Conservation (phyloP, 306 rosid genomes). For the Prunus mongolica region DNA sequence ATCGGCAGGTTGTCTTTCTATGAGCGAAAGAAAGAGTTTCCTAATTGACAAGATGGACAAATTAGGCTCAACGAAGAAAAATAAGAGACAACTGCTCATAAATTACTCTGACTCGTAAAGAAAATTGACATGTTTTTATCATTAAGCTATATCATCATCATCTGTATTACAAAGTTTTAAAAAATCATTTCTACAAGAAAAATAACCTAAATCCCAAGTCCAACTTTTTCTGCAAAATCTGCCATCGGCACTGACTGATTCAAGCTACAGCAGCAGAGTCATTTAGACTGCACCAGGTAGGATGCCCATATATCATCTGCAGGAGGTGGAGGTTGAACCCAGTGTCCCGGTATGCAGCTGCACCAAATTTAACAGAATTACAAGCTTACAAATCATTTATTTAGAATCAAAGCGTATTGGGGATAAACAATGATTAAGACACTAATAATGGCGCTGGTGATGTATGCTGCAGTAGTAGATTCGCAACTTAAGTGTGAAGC, state of each 20-base stretch:
- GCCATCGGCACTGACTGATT: background rate
- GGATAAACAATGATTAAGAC: background rate
- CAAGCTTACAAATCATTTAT: background rate
- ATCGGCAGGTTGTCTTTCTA: fast-evolving
- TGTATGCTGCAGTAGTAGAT: background rate
- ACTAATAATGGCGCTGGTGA: background rate
- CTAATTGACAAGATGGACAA: no score
- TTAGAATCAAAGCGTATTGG: background rate
- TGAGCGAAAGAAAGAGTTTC: no score
- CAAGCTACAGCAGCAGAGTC: constrained; percentile 14
- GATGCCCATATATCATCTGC: constrained; percentile 90
- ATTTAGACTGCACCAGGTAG: constrained; percentile 62
- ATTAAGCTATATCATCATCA: no score
- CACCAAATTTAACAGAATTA: constrained; percentile 12
- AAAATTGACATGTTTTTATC: no score
- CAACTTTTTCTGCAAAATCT: background rate
- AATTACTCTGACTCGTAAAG: no score
- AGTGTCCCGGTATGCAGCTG: constrained; percentile 90
- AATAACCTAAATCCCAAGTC: no score
- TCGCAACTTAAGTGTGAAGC: background rate
- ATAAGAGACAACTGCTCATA: no score
- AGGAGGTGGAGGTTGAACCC: constrained; percentile 89
- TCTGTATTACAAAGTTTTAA: no score
- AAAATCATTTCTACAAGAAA: no score
- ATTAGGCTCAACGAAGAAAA: no score